Evolutionary conservation across 257 asterid species (phyloP).

Genomic region (Nicotiana otophora): DNA sequence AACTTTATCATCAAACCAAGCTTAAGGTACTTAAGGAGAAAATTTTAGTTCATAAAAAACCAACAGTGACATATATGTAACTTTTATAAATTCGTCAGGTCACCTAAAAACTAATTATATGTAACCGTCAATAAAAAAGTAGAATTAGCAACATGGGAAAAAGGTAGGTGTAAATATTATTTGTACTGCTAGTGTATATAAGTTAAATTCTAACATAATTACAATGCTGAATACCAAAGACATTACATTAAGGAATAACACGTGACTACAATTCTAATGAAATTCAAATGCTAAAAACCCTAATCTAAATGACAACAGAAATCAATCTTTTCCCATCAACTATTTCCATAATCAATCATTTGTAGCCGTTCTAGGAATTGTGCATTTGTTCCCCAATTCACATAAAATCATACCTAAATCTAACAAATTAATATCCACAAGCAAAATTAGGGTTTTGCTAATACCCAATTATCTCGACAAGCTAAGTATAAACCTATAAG

Average conservation of each 20-base stretch:
- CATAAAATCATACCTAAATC: background rate
- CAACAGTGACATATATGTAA: no score
- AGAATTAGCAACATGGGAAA: no score
- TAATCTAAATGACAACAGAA: constrained; percentile 18
- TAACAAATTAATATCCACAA: constrained; percentile 8
- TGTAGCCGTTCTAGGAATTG: background rate
- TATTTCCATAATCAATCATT: constrained; percentile 12
- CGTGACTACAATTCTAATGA: background rate
- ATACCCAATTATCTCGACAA: background rate
- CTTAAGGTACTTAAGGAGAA: background rate
- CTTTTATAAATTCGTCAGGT: no score
- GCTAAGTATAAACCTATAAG: background rate
- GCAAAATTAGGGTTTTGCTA: constrained; percentile 49
- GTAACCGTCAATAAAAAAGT: no score
- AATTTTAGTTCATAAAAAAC: no score
- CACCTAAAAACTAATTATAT: no score
- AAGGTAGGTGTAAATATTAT: no score
- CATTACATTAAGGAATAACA: no score
- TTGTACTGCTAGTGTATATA: background rate
- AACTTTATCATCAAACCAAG: background rate
- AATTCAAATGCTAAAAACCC: constrained; percentile 37
- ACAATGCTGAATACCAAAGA: no score
- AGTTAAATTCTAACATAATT: background rate
- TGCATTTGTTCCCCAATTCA: constrained; percentile 5
- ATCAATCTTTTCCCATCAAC: constrained; percentile 7